phyloP scores from a whole-genome alignment of 2,329 filamentous ascomycete genomes.

The Hymenoscyphus infarciens region DNA sequence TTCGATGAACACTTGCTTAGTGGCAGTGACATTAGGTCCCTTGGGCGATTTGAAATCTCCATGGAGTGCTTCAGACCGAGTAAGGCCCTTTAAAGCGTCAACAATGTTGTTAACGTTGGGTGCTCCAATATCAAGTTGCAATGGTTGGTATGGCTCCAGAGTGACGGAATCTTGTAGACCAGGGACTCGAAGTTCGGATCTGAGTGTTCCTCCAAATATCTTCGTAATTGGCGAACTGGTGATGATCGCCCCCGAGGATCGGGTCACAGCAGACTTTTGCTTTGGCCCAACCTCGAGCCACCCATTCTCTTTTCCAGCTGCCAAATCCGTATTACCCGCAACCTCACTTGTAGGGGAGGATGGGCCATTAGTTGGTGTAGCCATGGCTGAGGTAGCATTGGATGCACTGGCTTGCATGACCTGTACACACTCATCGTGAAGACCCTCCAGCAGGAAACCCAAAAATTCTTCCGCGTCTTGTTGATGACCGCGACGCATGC shows the following conservation, averaged over 20 bases:
- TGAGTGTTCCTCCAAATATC: conserved; percentile 88
- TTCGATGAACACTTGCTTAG: conserved; percentile 94
- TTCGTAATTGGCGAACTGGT: conserved; percentile 82
- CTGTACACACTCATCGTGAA: conserved; percentile 86
- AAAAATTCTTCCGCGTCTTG: conserved; percentile 98
- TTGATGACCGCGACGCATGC: conserved; percentile 94
- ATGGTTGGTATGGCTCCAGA: conserved; percentile 85
- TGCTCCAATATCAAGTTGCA: conserved; percentile 91
- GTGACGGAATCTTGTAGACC: conserved; percentile 89
- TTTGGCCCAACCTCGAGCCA: conserved; percentile 95
- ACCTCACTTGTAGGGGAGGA: conserved; percentile 44
- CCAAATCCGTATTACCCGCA: conserved; percentile 30
- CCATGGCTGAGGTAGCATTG: conserved; percentile 41
- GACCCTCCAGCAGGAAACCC: conserved; percentile 84
- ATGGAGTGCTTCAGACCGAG: conserved; percentile 77
- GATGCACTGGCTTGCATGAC: conserved; percentile 53
- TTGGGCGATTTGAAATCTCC: conserved; percentile 79
- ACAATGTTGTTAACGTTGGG: conserved; percentile 84
- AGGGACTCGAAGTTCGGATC: conserved; percentile 83
- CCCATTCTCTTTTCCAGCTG: conserved; percentile 53
- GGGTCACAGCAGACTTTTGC: conserved; percentile 81
- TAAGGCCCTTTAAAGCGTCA: conserved; percentile 83
- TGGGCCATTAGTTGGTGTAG: conserved; percentile 40
- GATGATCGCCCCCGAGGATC: conserved; percentile 74
- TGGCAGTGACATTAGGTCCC: conserved; percentile 72